Base-by-base conservation (phyloP, 352 stramenopile genomes). In the Phytophthora megakarya region DNA sequence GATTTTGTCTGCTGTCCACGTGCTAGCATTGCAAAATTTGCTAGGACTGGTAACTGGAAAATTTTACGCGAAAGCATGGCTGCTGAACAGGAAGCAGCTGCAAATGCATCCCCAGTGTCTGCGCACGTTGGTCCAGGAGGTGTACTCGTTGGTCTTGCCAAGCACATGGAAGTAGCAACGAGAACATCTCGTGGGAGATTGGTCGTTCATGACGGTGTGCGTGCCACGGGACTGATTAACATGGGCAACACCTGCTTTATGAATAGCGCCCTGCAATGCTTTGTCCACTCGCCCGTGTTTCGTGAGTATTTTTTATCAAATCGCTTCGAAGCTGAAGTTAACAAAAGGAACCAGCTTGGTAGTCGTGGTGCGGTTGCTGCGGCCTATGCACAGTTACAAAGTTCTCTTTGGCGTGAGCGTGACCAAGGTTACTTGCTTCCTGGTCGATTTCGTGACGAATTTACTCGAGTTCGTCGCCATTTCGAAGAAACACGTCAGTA, bases 291-390 rank as follows among this genome's bases (percentile, higher is more conserved):
- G 3, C 84, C 90, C 16, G 73, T 98, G 23, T 81, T 99, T 25
- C 81, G 90, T 11, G 84, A 97, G 51, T 99, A 99, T 65, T 98
- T 99, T 71, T 63, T 99, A 3, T 95, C 81, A 11, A 89, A 95
- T 23, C 79, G 90, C 33, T 99, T 91, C 40, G 52, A 92, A 51
- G 68, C 72, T 18, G 95, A 99, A 67, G 90, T 98, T 53, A 99
- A 99, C 78, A 84, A 90, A 49, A 81, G 93, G 37, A 99, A 99
- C 69, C 81, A 86, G 38, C 74, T 98, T 0, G 96, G 97, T 1
- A 97, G 88, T 22, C 81, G 87, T 25, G 97, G 97, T 5, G 82
- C 88, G 61, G 73, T 99, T 26, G 96, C 93, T 7, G 81, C 76
- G 9, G 83, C 90, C 0, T 99, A 98, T 70, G 89, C 83, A 1